Conservation (phyloP, 768 basidiomycete genomes). For the Tulasnella sp. region DNA sequence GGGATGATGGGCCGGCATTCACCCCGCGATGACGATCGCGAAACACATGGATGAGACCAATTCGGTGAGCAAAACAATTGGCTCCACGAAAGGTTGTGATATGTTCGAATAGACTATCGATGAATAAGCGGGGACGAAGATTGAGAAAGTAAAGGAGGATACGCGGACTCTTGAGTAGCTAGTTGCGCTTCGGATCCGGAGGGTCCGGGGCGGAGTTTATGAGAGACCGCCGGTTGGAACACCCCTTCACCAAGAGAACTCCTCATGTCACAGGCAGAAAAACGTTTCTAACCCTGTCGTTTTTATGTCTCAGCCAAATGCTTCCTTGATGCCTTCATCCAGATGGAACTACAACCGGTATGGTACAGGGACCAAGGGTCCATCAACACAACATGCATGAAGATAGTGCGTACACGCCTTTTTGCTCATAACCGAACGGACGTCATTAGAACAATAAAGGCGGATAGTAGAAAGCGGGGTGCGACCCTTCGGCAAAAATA, state of each 20-base stretch:
- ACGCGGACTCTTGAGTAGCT: conserved; percentile 74
- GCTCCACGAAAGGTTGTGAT: conserved; percentile 44
- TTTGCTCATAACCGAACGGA: conserved; percentile 88
- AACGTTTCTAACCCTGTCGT: not conserved
- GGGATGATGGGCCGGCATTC: conserved; percentile 90
- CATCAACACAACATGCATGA: conserved; percentile 78
- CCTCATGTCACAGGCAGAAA: not conserved
- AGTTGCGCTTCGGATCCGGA: conserved; percentile 61
- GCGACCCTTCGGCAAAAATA: conserved; percentile 46
- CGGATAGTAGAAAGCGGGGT: conserved; percentile 71
- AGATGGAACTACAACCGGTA: conserved; percentile 89
- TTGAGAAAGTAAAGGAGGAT: conserved; percentile 52
- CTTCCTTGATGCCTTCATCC: conserved; percentile 79
- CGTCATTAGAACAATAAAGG: conserved; percentile 70
- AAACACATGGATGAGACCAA: conserved; percentile 54
- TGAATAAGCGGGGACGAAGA: conserved; percentile 52
- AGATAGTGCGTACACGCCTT: conserved; percentile 82
- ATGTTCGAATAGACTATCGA: conserved; percentile 74
- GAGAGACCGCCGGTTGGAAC: conserved; percentile 55
- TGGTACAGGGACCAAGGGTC: conserved; percentile 74
- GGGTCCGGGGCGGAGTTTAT: conserved; percentile 88
- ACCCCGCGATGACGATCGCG: conserved; percentile 76
- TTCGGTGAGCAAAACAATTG: conserved; percentile 36
- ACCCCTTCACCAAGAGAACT: conserved; percentile 25
- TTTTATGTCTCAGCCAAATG: conserved; percentile 43